Evolutionary conservation across 164 flowering plant genomes (phyloP), one percentile per base, ranked within the genome.

Genomic region (Vitis rotundifolia): DNA sequence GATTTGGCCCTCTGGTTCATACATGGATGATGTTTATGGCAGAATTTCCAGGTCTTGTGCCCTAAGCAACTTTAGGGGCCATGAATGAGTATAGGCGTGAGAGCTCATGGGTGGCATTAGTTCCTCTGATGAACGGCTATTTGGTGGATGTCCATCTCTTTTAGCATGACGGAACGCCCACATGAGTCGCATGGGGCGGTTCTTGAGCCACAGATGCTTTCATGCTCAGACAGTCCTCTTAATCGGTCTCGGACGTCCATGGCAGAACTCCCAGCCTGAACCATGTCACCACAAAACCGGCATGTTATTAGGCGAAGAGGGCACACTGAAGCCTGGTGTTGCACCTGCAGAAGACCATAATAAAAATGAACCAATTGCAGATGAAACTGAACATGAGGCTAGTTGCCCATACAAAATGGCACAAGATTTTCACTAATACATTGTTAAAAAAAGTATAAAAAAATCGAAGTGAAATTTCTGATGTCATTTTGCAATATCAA

Each of bases 61-160:
- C 26, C 5, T 37, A 37, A 37, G 44, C 44, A 37, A 2, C 44
- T 2, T 37, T 37, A 37, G 44, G 26, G 26, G 61, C 18, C 26
- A 59, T 59, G 61, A 37, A 37, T 59, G 61, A 59, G 57, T n/a
- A 54, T 1, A 54, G 57, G 5, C 9, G 26, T 19, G 22, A 19
- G 9, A 18, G 19, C 44, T 37, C 44, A 37, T 15, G 61, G 0
- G 28, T 13, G 4, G 13, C 51, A 26, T 77, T 62, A 91, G 68
- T 82, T 84, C 75, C 88, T 88, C 58, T 74, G 92, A 73, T 92
- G 95, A 59, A 92, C 97, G 55, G 93, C 97, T 68, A 92, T 71
- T 63, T 80, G 89, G 75, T 95, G 99, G 68, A 95, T 91, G 74
- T 93, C 99, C 99, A 95, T 95, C 58, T 95, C 99, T 81, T 95